Percentiles rank a stretch among this genome's conserved stretches.
Evolutionary conservation across 352 stramenopile species (phyloP).

Genomic region (Blastocystis sp.): DNA sequence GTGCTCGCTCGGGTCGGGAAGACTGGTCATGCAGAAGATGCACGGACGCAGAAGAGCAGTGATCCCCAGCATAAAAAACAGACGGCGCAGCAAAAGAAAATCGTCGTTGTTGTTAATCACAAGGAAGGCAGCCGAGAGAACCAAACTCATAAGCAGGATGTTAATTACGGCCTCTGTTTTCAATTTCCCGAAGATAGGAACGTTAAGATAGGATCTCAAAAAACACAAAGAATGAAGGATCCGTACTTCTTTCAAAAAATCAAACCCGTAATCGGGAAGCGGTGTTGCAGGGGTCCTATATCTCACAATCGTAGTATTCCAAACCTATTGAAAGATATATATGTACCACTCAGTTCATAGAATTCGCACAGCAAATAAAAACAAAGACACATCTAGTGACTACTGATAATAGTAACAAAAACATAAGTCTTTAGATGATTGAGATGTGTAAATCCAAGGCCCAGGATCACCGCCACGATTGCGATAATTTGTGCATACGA

Average conservation of each 20-base stretch:
- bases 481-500: neutral
- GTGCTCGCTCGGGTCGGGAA: slow-evolving; percentile 11
- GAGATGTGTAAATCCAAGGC: neutral
- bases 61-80: slow-evolving; percentile 15
- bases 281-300: neutral
- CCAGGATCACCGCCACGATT: neutral
- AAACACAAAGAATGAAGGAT: neutral
- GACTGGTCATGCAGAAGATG: slow-evolving; percentile 53
- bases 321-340: slow-evolving; percentile 34
- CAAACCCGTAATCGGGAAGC: slow-evolving; percentile 48
- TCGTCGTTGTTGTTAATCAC: neutral
- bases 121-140: neutral
- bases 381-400: slow-evolving; percentile 2
- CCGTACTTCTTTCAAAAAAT: slow-evolving; percentile 1
- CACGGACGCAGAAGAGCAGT: slow-evolving; percentile 10
- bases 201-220: neutral
- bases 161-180: slow-evolving; percentile 43
- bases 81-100: neutral
- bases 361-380: slow-evolving; percentile 48
- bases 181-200: slow-evolving; percentile 17
- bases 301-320: neutral
- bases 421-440: slow-evolving; percentile 9
- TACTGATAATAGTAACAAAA: neutral
- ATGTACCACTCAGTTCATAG: slow-evolving; percentile 36
- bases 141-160: neutral